Base-by-base conservation (phyloP, 2,329 filamentous ascomycete species). In the Apiospora arundinis region DNA sequence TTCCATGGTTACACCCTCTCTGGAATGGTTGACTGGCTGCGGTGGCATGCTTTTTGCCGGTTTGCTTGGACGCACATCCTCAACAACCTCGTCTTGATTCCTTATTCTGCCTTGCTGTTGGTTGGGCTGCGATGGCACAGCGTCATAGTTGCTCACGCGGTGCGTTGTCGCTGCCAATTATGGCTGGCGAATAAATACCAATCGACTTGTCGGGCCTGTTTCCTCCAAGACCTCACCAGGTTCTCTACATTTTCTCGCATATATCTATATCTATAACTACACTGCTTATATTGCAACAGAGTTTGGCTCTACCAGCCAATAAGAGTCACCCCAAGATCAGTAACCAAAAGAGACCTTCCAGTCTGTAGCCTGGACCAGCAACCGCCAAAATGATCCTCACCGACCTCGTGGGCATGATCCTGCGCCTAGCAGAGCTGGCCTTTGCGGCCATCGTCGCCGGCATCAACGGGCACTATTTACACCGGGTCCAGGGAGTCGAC, bases 401-500 rank as follows among this genome's bases (percentile, higher is more conserved):
- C 12, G 87, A 89, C 72, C 74, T 91, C 28, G 73, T 87, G 40
- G 89, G 88, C 32, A 84, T 90, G 74, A 79, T 88, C 76, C 84
- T 92, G 75, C 89, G 90, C 78, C 78, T 88, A 16, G 86, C 85
- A 76, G 86, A 94, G 83, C 86, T 95, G 74, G 89, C 86, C 77
- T 94, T 92, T 78, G 91, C 88, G n/a, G 87, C 89, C 75, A 92
- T 94, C 73, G 90, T 94, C 69, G 90, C 91, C 32, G 92, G 92
- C 72, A 85, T 94, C 73, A 90, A 91, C 72, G 92, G 91, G 69
- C 80, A 89, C 74, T 92, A 92, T 80, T 88, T 95, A 37, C 86
- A 90, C 78, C 75, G 28, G 3, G 83, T 83, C 68, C 72, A 83
- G 28, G 74, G 83, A 45, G 80, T 84, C 46, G 84, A 85, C 69